Base-by-base conservation (phyloP, 2,329 filamentous ascomycete genomes). In the Diaporthe batatas region DNA sequence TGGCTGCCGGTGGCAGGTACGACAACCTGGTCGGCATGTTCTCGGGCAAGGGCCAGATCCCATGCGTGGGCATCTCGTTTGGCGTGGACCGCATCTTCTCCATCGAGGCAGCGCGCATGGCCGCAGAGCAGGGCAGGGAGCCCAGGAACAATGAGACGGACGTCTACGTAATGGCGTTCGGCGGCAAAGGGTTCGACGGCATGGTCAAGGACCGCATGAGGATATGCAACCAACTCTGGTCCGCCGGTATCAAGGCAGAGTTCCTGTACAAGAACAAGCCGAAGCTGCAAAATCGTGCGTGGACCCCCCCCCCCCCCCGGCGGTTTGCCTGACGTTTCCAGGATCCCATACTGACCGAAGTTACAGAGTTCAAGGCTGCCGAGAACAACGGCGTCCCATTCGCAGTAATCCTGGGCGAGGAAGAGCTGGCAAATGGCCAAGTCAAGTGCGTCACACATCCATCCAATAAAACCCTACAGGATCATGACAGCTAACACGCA, bases 131-230 rank as follows among this genome's bases (percentile, higher is more conserved):
- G 78, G 88, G 85, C 57, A 47, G 47, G 32, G 68, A 71, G 54
- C 65, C 57, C 8, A 74, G 71, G 12, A 59, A 68, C 76, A 94
- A 92, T 79, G 93, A 96, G 77, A 92, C 95, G 3, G 95, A 98
- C 79, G 95, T 95, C 58, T 98, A 91, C 83, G 93, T 98, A 79
- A 98, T 98, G 95, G 95, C 95, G 0, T 95, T 98, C 79, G 95
- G 94, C 70, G 93, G 94, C 69, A 96, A 95, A 83, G 93, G 91
- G 25, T 96, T 95, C 82, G 92, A 88, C 21, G 94, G 94, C 58
- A 86, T 97, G 75, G 84, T 98, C 70, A 91, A 91, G 76, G 93
- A 98, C 86, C 92, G 96, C 76, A 95, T 98, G 91, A 86, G 91
- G 34, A 89, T 98, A 49, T 92, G 92, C 73, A 89, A 91, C 76